Evolutionary conservation across 2,329 filamentous ascomycete genomes (phyloP).

Genomic region (Niveomyces coronatus): DNA sequence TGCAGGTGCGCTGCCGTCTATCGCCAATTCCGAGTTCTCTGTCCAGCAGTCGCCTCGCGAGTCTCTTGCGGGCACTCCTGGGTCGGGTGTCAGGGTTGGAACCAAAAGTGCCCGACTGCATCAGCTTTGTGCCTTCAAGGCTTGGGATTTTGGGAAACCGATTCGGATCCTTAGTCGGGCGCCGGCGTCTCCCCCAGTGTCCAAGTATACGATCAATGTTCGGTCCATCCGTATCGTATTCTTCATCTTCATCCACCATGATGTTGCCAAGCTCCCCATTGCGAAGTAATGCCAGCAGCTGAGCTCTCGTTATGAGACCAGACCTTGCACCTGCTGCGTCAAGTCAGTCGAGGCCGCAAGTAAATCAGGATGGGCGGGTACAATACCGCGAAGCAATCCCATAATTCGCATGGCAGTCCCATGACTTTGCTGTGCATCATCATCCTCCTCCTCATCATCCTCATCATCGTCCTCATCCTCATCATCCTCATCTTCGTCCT

Average conservation of each 20-base stretch:
- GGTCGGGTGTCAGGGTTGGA: conserved; percentile 46
- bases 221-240: too few relatives aligned
- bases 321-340: conserved; percentile 17
- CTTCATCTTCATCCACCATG: conserved; percentile 27
- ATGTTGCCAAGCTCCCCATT: conserved; percentile 27
- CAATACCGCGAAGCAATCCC: conserved; percentile 22
- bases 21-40: conserved; percentile 68
- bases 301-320: conserved; percentile 23
- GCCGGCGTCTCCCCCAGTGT: conserved; percentile 35
- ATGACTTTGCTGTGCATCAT: conserved; percentile 12
- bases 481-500: conserved; percentile 17
- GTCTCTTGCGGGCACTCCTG: conserved; percentile 39
- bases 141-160: conserved; percentile 79
- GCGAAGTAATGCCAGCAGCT: conserved; percentile 31
- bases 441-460: conserved; percentile 26
- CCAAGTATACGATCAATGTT: conserved; percentile 18
- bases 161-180: conserved; percentile 36
- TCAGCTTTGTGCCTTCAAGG: conserved; percentile 63
- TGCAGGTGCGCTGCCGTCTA: conserved; percentile 48
- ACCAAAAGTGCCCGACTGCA: conserved; percentile 76
- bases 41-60: conserved; percentile 65
- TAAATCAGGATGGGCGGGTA: too few relatives aligned
- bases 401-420: conserved; percentile 15
- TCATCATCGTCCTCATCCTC: conserved; percentile 18
- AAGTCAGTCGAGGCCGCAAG: conserved; percentile 4